Conservation (phyloP, 345 rosid genomes). For the Melastoma malabathricum region DNA sequence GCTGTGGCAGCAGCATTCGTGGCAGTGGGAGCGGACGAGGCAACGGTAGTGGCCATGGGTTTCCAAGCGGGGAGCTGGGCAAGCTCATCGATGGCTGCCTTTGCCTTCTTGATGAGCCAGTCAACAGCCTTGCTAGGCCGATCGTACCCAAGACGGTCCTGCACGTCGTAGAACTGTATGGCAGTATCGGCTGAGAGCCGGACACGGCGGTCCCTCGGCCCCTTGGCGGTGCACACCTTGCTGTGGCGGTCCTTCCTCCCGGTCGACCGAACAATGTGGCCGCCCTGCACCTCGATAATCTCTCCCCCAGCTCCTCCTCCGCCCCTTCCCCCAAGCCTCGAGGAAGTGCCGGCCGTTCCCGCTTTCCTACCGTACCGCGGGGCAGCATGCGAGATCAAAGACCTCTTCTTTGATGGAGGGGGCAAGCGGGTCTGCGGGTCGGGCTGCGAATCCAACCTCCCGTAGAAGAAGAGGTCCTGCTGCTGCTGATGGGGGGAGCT, state of each 20-base stretch:
- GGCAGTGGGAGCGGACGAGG: conserved; percentile 10
- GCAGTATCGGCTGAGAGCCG: conserved; percentile 95
- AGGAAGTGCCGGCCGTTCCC: conserved; percentile 36
- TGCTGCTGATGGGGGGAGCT: conserved; percentile 13
- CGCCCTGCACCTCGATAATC: conserved; percentile 93
- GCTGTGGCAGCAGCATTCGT: conserved; percentile 2
- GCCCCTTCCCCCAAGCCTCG: conserved; percentile 40
- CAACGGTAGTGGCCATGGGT: conserved; percentile 20
- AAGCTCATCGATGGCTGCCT: conserved; percentile 70
- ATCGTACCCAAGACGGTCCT: conserved; percentile 86
- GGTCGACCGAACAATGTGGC: conserved; percentile 82
- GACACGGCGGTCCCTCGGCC: conserved; percentile 91
- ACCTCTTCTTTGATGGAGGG: conserved; percentile 26
- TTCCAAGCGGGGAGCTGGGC: conserved; percentile 77
- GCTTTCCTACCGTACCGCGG: conserved; percentile 34
- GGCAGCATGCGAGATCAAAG: conserved; percentile 12
- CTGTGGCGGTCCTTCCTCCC: conserved; percentile 88
- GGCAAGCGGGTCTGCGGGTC: conserved; percentile 10
- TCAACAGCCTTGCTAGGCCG: conserved; percentile 96
- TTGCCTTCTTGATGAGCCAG: conserved; percentile 85
- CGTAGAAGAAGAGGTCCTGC: conserved; percentile 12
- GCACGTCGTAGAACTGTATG: conserved; percentile 89
- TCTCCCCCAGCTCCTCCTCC: conserved; percentile 31
- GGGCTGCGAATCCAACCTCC: conserved; percentile 15
- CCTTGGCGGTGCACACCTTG: conserved; percentile 89